Evolutionary conservation across 495 filamentous ascomycete genomes (phyloP).

Genomic region (Ascodesmis nigricans): DNA sequence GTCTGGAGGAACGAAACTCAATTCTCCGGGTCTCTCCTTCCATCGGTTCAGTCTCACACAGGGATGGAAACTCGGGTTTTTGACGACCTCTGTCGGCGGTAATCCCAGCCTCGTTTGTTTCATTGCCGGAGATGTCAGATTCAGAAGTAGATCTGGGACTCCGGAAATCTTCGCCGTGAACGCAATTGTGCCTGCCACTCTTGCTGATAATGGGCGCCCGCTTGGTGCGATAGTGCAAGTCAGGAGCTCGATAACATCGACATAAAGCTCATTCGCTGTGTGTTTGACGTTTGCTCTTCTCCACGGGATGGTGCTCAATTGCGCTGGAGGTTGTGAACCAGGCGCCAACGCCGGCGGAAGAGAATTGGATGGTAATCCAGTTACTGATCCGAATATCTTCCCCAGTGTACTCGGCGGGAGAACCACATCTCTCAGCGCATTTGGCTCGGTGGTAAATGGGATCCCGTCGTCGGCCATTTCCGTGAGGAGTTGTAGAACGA

Average conservation of each 20-base stretch:
- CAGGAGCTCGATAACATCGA: slow-evolving; percentile 81
- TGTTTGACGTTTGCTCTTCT: slow-evolving; percentile 78
- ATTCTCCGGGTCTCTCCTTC: slow-evolving; percentile 66
- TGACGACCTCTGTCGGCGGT: slow-evolving; percentile 33
- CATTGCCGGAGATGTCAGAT: slow-evolving; percentile 50
- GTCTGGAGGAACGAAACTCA: slow-evolving; percentile 89
- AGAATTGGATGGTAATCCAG: slow-evolving; percentile 43
- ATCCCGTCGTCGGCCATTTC: slow-evolving; percentile 93
- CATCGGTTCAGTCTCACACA: slow-evolving; percentile 73
- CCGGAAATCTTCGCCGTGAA: slow-evolving; percentile 91
- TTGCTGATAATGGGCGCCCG: slow-evolving; percentile 61
- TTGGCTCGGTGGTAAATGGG: slow-evolving; percentile 79
- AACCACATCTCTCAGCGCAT: slow-evolving; percentile 75
- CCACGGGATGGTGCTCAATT: slow-evolving; percentile 55
- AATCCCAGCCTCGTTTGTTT: slow-evolving; percentile 39
- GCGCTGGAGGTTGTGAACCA: slow-evolving; percentile 24
- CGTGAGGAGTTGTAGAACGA: slow-evolving; percentile 74
- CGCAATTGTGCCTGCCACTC: slow-evolving; percentile 79
- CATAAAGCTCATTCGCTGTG: slow-evolving; percentile 92
- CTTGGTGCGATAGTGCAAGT: slow-evolving; percentile 74
- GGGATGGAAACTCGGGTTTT: slow-evolving; percentile 89
- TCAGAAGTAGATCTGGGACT: slow-evolving; percentile 69
- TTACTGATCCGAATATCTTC: slow-evolving; percentile 74
- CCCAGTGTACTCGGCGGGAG: slow-evolving; percentile 77
- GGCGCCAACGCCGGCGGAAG: too few relatives aligned